Percentiles rank a stretch among this genome's conserved stretches.
Conservation (phyloP, 2,329 filamentous ascomycete species). For the Myotisia sp. region DNA sequence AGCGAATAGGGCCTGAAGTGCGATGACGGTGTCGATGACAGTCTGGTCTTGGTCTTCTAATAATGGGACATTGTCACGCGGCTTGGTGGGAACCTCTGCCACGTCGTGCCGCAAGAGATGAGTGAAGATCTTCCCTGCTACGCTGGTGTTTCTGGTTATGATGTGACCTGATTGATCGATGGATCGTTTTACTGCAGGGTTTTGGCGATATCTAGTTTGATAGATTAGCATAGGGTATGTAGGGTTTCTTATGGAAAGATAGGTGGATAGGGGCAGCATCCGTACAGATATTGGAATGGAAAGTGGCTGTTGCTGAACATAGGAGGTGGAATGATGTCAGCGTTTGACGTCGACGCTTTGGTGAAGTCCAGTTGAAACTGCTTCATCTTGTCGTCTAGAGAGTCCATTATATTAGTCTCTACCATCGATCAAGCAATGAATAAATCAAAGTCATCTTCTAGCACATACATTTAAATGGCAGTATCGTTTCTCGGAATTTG, state of each 20-base stretch:
- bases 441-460: background rate
- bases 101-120: conserved; percentile 48
- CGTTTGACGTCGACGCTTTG: conserved; percentile 43
- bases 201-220: conserved; percentile 62
- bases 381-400: conserved; percentile 42
- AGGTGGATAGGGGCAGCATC: conserved; percentile 6
- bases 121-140: conserved; percentile 44
- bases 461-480: conserved; percentile 55
- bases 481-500: conserved; percentile 54
- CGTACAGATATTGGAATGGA: conserved; percentile 50
- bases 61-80: conserved; percentile 42
- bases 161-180: conserved; percentile 45
- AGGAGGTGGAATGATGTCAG: conserved; percentile 66
- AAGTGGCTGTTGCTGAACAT: conserved; percentile 60
- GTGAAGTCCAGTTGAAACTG: conserved; percentile 53
- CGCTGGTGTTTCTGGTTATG: conserved; percentile 43
- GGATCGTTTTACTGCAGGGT: conserved; percentile 56
- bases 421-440: background rate
- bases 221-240: conserved; percentile 15
- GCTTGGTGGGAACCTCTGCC: conserved; percentile 45
- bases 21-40: conserved; percentile 49
- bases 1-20: conserved; percentile 52
- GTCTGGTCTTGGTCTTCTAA: conserved; percentile 39
- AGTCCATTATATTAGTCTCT: background rate
- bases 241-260: conserved; percentile 15